Evolutionary conservation across 108 stramenopile genomes (phyloP), one percentile per base, ranked within the genome.

Genomic region (Nitzschia sp.): DNA sequence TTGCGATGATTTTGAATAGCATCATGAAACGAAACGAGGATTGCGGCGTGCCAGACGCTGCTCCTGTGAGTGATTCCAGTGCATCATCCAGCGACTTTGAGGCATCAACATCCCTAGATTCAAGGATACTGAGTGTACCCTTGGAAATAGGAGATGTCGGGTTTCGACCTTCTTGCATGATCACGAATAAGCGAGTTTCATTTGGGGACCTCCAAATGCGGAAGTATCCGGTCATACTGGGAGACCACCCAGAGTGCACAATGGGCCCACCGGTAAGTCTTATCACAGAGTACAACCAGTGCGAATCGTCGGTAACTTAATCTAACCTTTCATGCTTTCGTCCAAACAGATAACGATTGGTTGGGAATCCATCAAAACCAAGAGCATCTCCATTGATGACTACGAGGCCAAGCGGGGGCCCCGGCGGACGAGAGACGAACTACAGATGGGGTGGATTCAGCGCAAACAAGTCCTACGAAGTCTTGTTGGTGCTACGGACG

Each of bases 211-310:
- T 70, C 2, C 46, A 59, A 48, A 15, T 70, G 13, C 30, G 46
- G 8, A 54, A 45, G 4, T 70, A 59, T 33, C 32, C 32, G 29
- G 33, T 70, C 21, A 70, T 70, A 21, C 9, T 70, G 5, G 69
- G 69, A 19, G 69, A 70, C 33, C 69, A 70, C 27, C 69, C 69
- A 13, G 58, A 59, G 28, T 54, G 51, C 29, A 11, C 1, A 15
- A 17, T 31, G 36, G 69, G 69, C n/a, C 69, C 69, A 30, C 47
- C 69, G 45, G 69, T 70, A 70, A 70, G 69, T 70, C 0, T 1
- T 1, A 2, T 42, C 13, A 42, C 38, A n/a, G 38, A 9, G 9
- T 42, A 42, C 38, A 42, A 42, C 13, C 13, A 42, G n/a, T n/a
- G n/a, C n/a, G n/a, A n/a, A n/a, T n/a, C n/a, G n/a, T n/a, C 38